phyloP scores from a whole-genome alignment of 1,139 yeast genomes.

The Kodamaea suecica region DNA sequence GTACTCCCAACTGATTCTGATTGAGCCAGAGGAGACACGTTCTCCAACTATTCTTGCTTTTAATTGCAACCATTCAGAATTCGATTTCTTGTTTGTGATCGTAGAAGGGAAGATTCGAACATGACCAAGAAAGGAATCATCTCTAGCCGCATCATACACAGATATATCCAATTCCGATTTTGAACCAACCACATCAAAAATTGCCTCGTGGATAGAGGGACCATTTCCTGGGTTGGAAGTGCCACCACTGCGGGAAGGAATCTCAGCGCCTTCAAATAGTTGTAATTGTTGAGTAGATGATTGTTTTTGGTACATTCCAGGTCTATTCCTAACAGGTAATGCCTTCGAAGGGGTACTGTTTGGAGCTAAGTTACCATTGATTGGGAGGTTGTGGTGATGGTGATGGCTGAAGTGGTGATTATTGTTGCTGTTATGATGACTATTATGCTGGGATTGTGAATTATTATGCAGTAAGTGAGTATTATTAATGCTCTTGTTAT shows the following conservation, averaged over 20 bases:
- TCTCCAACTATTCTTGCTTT: constrained; percentile 76
- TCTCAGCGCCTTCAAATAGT: constrained; percentile 7
- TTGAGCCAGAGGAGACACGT: constrained; percentile 64
- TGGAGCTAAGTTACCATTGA: constrained; percentile 14
- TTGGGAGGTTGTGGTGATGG: constrained; percentile 12
- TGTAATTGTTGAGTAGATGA: constrained; percentile 62
- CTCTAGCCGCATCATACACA: constrained; percentile 77
- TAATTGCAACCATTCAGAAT: constrained; percentile 69
- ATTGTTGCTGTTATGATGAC: constrained; percentile 9
- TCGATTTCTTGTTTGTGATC: constrained; percentile 30
- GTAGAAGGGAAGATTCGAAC: constrained; percentile 70
- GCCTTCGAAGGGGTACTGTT: constrained; percentile 13
- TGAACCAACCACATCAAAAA: constrained; percentile 85
- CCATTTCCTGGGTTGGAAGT: constrained; percentile 3
- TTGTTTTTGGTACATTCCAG: constrained; percentile 58
- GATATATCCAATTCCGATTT: constrained; percentile 82
- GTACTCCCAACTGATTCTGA: constrained; percentile 72
- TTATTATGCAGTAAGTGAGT: constrained; percentile 13
- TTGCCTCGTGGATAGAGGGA: constrained; percentile 81
- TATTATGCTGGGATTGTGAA: constrained; percentile 5
- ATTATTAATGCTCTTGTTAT: constrained; percentile 10
- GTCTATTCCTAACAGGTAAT: constrained; percentile 28
- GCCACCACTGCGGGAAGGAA: not conserved
- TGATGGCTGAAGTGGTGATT: constrained; percentile 14
- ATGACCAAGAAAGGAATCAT: constrained; percentile 85